Base-by-base conservation (phyloP, 2,329 filamentous ascomycete genomes). In the Lomentospora prolificans region DNA sequence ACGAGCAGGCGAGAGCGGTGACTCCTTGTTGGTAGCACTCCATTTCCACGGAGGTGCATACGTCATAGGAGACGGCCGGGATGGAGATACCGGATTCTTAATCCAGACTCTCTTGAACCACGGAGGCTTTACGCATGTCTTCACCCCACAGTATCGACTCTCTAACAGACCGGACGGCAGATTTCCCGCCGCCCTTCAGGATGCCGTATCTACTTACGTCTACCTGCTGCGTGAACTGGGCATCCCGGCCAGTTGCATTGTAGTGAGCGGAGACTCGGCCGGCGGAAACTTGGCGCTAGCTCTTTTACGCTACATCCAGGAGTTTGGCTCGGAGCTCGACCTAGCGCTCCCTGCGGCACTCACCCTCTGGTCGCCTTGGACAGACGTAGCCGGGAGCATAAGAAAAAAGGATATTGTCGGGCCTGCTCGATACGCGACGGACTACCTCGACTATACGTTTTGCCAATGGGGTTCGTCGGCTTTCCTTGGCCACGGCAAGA, bases 21-120 rank as follows among this genome's bases (percentile, higher is more conserved):
- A 41, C 46, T 33, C 30, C 30, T 39, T 62, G 10, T 50, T 53
- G 3, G 60, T 65, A 4, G 58, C 58, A 7, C 58, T 69, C 28
- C 67, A 69, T 41, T 61, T 69, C 44, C 67, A 69, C 55, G 67
- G 67, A 24, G 66, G 67, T 7, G 67, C 60, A 19, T 69, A 62
- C 57, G 64, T 66, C 12, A 58, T 69, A 12, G 65, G 66, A 9
- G 60, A 62, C 28, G 66, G 67, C 3, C 66, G 67, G 9, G 66
- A 67, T 50, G 51, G 44, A 2, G 65, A 66, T 57, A 62, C 62
- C 2, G 64, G 63, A 8, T 68, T 61, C 56, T 33, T 65, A 22
- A 59, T 62, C 39, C 55, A 61, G 50, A 61, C 60, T 4, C 57
- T 68, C 12, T 31, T 64, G 4, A 39, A 56, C 4, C 62, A 64